These are phyloP conservation scores for Ogataea parapolymorpha DNA, from an alignment of 805 yeast genomes.

Conservation along the genomic window DNA sequence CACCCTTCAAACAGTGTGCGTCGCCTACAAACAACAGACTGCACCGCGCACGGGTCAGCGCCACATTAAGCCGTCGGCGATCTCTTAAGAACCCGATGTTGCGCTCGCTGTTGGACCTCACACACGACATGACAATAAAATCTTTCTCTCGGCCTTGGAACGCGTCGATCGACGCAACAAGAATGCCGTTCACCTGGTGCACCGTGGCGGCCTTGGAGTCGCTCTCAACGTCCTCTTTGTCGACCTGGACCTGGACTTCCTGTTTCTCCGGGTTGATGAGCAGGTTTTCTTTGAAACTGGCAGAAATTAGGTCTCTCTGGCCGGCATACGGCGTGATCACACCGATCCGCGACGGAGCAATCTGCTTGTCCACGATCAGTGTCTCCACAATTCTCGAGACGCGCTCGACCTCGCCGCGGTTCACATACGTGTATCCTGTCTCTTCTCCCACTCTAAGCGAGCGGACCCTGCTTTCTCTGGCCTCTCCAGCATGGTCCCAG, in stretches of 20 bases:
- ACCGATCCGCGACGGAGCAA: slow-evolving; percentile 52
- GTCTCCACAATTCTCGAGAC: slow-evolving; percentile 47
- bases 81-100: slow-evolving; percentile 64
- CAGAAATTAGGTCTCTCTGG: slow-evolving; percentile 62
- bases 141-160: slow-evolving; percentile 91
- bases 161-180: slow-evolving; percentile 73
- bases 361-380: slow-evolving; percentile 52
- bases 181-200: slow-evolving; percentile 42
- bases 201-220: slow-evolving; percentile 43
- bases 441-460: slow-evolving; percentile 34
- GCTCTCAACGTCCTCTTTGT: slow-evolving; percentile 54
- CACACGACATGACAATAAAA: slow-evolving; percentile 73
- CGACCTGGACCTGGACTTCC: slow-evolving; percentile 49
- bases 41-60: slow-evolving; percentile 65
- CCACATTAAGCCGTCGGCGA: slow-evolving; percentile 63
- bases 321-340: slow-evolving; percentile 76
- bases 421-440: slow-evolving; percentile 57
- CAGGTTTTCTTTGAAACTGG: slow-evolving; percentile 44
- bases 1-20: slow-evolving; percentile 46
- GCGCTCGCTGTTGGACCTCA: slow-evolving; percentile 56
- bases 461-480: slow-evolving; percentile 46
- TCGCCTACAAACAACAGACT: slow-evolving; percentile 66
- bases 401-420: slow-evolving; percentile 48
- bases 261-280: slow-evolving; percentile 53
- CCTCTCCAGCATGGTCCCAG: slow-evolving; percentile 53